phyloP scores from a whole-genome alignment of 805 yeast species.

The Nakazawaea wyomingensis region DNA sequence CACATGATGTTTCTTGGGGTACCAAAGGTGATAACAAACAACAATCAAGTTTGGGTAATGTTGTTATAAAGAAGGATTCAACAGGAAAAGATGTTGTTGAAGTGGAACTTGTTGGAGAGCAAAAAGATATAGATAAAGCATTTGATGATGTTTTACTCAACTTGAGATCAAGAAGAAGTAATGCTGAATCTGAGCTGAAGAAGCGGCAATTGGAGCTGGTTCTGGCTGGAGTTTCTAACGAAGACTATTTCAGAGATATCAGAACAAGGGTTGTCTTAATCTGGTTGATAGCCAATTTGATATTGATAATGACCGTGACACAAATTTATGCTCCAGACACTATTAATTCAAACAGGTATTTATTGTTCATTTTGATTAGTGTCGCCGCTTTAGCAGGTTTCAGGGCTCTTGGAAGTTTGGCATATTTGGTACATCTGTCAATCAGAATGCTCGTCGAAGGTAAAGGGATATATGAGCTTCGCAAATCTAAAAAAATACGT shows the following conservation, averaged over 20 bases:
- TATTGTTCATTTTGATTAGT: constrained; percentile 84
- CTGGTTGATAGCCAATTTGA: constrained; percentile 85
- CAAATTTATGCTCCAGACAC: constrained; percentile 73
- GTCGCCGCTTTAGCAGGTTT: constrained; percentile 81
- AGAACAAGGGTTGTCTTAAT: constrained; percentile 91
- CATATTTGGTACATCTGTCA: constrained; percentile 49
- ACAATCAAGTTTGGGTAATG: constrained; percentile 67
- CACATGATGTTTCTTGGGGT: constrained; percentile 97
- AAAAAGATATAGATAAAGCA: constrained; percentile 73
- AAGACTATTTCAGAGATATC: constrained; percentile 88
- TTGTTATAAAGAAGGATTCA: constrained; percentile 74
- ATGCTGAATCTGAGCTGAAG: constrained; percentile 38
- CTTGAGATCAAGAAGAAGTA: constrained; percentile 63
- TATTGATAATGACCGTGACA: constrained; percentile 80
- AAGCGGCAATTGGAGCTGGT: constrained; percentile 26
- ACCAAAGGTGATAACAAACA: constrained; percentile 83
- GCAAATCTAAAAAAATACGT: not conserved
- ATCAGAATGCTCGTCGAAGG: constrained; percentile 19
- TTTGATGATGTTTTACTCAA: constrained; percentile 72
- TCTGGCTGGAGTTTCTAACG: constrained; percentile 38
- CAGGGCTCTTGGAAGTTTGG: constrained; percentile 77
- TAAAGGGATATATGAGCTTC: constrained; percentile 5
- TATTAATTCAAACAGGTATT: constrained; percentile 63
- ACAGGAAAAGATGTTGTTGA: constrained; percentile 82
- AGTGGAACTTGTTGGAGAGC: constrained; percentile 66